A percentile compares a stretch with the other conserved stretches of the same genome.
phyloP scores from a whole-genome alignment of 345 rosid genomes.

The Pelargonium nanum region DNA sequence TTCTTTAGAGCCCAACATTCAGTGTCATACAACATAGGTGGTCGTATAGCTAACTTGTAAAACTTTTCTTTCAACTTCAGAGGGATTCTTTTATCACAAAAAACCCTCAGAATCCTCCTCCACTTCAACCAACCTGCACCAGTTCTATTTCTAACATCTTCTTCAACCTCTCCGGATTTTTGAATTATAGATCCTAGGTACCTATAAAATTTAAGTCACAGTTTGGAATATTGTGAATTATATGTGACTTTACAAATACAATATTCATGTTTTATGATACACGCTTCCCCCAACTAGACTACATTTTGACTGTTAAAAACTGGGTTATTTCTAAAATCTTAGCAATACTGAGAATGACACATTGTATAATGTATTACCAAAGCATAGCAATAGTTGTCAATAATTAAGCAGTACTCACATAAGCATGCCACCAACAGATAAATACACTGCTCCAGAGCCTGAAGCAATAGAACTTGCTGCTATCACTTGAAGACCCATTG shows the following conservation, averaged over 20 bases:
- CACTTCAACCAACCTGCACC: no score
- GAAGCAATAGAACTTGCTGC: slow-evolving; percentile 59
- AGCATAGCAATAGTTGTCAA: neutral
- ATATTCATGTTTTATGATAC: neutral
- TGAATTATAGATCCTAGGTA: neutral
- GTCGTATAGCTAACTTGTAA: neutral
- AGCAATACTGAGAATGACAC: neutral
- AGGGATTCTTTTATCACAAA: neutral
- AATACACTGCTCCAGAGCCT: slow-evolving; percentile 40
- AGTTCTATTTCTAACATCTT: no score
- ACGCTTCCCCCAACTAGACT: no score
- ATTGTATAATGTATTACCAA: neutral
- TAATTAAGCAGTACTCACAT: slow-evolving; percentile 40
- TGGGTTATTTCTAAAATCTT: neutral
- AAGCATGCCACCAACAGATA: slow-evolving; percentile 87
- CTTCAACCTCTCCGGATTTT: neutral
- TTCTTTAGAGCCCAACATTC: neutral
- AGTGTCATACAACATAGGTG: neutral
- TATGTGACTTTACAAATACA: neutral
- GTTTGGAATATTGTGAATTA: neutral
- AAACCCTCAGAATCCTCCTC: no score
- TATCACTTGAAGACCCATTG: slow-evolving; percentile 64
- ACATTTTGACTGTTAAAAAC: no score
- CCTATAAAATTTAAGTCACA: neutral
- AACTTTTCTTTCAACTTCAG: neutral